Evolutionary conservation across 371 early-diverging fungal species (phyloP).

Genomic region (Haplosporangium sp.): DNA sequence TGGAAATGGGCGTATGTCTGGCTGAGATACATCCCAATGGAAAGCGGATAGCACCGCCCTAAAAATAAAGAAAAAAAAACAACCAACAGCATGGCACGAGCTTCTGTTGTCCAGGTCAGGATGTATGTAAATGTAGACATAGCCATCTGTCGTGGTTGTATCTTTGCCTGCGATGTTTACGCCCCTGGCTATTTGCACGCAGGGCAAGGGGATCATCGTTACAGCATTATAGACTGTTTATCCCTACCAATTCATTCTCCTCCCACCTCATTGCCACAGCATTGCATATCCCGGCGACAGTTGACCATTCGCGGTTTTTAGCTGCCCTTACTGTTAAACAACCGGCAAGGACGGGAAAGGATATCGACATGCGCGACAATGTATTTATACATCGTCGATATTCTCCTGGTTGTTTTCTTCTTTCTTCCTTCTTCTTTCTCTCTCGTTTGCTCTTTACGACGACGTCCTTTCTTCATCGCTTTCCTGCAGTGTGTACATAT

Average conservation of each 20-base stretch:
- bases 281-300: not conserved
- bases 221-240: no score
- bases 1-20: not conserved
- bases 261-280: not conserved
- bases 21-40: not conserved
- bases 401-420: not conserved
- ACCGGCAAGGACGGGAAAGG: conserved; percentile 18
- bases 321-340: not conserved
- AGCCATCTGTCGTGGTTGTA: no score
- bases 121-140: not conserved
- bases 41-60: conserved; percentile 20
- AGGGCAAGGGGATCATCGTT: no score
- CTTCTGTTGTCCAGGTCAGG: not conserved
- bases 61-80: conserved; percentile 24
- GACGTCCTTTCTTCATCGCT: not conserved
- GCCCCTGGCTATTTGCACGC: no score
- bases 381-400: conserved; percentile 6
- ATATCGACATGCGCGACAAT: not conserved
- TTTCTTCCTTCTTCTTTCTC: not conserved
- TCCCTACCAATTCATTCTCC: no score
- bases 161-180: no score
- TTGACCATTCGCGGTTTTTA: not conserved
- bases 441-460: conserved; percentile 4
- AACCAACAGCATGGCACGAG: conserved; percentile 9
- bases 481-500: conserved; percentile 2